These are phyloP conservation scores for Dactylellina leptospora DNA, from an alignment of 2,329 filamentous ascomycete genomes.

Conservation along the genomic window DNA sequence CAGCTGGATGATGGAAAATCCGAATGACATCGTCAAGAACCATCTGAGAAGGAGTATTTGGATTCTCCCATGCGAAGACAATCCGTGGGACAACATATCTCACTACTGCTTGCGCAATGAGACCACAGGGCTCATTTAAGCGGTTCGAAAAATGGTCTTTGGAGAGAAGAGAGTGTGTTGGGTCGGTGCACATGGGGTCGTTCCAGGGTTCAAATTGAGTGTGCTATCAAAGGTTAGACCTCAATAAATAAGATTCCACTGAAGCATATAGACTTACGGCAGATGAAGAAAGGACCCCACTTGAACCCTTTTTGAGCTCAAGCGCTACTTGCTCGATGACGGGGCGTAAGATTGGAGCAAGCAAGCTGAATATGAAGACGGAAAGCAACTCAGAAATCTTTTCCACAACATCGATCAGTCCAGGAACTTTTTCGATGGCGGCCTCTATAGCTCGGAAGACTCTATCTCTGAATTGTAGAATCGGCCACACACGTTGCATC, in stretches of 20 bases:
- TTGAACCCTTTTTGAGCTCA: slow-evolving; percentile 84
- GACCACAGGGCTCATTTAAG: slow-evolving; percentile 67
- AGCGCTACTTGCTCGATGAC: slow-evolving; percentile 88
- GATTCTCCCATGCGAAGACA: slow-evolving; percentile 75
- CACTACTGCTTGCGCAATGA: slow-evolving; percentile 68
- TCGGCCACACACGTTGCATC: slow-evolving; percentile 86
- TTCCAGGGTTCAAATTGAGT: slow-evolving; percentile 80
- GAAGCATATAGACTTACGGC: slow-evolving; percentile 35
- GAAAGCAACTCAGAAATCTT: slow-evolving; percentile 93
- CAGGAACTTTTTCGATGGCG: slow-evolving; percentile 89
- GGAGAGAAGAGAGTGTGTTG: slow-evolving; percentile 69
- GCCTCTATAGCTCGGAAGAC: slow-evolving; percentile 87
- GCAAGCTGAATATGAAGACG: slow-evolving; percentile 85
- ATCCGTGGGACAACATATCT: slow-evolving; percentile 74
- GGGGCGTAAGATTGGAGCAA: slow-evolving; percentile 90
- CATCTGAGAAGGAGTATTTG: slow-evolving; percentile 69
- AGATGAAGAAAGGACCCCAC: slow-evolving; percentile 69
- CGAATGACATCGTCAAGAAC: slow-evolving; percentile 70
- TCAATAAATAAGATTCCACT: neutral
- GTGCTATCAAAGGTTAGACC: slow-evolving; percentile 7
- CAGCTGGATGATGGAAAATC: slow-evolving; percentile 74
- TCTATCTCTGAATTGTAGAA: slow-evolving; percentile 90
- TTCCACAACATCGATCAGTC: slow-evolving; percentile 79
- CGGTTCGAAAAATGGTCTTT: slow-evolving; percentile 71
- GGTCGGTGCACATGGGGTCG: slow-evolving; percentile 75